A percentile compares a stretch with the other conserved stretches of the same genome.
Conservation (phyloP, 768 basidiomycete genomes). For the Suillus tomentosus region DNA sequence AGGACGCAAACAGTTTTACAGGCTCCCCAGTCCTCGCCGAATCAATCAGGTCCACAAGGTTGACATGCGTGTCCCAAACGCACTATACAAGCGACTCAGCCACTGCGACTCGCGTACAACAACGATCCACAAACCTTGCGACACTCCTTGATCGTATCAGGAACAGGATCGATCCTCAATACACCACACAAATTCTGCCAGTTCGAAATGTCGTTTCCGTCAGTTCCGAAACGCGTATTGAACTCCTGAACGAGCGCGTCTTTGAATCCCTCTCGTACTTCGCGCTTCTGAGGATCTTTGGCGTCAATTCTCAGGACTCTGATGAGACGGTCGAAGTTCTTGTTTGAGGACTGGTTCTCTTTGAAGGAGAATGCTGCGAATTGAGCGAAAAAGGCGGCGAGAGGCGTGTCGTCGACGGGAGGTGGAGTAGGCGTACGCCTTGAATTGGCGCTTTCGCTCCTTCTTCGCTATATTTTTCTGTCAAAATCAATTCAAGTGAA, state of each 20-base stretch:
- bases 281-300: background rate
- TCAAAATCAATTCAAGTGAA: background rate
- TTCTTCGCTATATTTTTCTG: background rate
- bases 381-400: conserved; percentile 8
- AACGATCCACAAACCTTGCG: background rate
- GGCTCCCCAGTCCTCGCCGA: conserved; percentile 14
- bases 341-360: background rate
- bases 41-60: conserved; percentile 36
- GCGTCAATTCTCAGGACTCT: background rate
- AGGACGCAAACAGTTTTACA: conserved; percentile 24
- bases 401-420: background rate
- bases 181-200: conserved; percentile 13
- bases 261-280: conserved; percentile 1
- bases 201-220: conserved; percentile 10
- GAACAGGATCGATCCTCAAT: conserved; percentile 7
- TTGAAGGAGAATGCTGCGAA: conserved; percentile 11
- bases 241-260: conserved; percentile 15
- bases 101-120: background rate
- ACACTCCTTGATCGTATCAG: background rate
- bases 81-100: background rate
- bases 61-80: conserved; percentile 29
- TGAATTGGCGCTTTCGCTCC: background rate
- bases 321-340: conserved; percentile 6
- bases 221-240: conserved; percentile 15
- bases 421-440: conserved; percentile 5